Evolutionary conservation across 805 yeast genomes (phyloP).

Genomic region (Lachancea sp.): DNA sequence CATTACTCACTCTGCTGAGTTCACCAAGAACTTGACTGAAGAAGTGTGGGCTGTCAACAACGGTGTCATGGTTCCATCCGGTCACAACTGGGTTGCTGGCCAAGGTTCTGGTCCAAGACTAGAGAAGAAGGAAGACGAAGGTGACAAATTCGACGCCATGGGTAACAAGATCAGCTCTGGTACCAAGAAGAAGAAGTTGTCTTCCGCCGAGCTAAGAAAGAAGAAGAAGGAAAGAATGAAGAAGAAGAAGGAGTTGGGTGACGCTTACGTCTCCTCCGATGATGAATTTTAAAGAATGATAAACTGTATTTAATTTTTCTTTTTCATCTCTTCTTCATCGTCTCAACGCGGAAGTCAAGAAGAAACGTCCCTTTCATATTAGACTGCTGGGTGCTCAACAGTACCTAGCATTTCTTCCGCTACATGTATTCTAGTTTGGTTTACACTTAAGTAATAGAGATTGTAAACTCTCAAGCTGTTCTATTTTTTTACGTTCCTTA

Average conservation of each 20-base stretch:
- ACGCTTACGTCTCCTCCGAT: conserved; percentile 96
- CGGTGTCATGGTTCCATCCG: conserved; percentile 99
- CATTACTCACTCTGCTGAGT: conserved; percentile 99
- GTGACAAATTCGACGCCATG: conserved; percentile 99
- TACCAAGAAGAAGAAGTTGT: conserved; percentile 95
- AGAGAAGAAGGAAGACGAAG: conserved; percentile 93
- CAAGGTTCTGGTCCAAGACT: conserved; percentile 99
- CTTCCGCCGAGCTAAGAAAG: conserved; percentile 99
- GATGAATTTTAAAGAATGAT: conserved; percentile 56
- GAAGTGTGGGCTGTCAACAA: conserved; percentile 99
- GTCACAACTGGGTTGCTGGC: conserved; percentile 99
- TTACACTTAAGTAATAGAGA: conserved; percentile 11
- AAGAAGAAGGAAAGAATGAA: conserved; percentile 99
- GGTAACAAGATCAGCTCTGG: conserved; percentile 98
- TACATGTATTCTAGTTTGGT: conserved; percentile 10
- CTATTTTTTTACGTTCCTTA: background rate
- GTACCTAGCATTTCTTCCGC: conserved; percentile 1
- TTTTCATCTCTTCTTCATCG: conserved; percentile 8
- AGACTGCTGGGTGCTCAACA: background rate
- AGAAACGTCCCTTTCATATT: conserved; percentile 1
- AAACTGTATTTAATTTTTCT: conserved; percentile 22
- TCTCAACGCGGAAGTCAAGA: background rate
- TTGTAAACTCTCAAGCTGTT: conserved; percentile 8
- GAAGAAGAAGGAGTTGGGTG: conserved; percentile 99
- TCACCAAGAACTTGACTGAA: conserved; percentile 98